Base-by-base conservation (phyloP, 2,329 filamentous ascomycete species). In the Trichothecium roseum region DNA sequence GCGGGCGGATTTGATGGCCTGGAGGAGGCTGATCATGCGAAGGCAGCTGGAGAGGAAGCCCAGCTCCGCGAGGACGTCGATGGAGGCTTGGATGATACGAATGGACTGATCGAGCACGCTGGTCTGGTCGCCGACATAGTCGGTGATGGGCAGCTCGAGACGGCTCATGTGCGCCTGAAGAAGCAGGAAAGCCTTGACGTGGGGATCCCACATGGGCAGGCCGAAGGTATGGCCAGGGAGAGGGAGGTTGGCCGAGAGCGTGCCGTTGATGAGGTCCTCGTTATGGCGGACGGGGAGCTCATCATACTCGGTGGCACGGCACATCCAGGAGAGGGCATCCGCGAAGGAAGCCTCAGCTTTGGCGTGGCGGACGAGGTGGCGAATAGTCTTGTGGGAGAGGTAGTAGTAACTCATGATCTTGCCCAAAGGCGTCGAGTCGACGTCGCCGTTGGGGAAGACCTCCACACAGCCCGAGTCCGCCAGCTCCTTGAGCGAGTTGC, bases 391-490 rank as follows among this genome's bases (percentile, higher is more conserved):
- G 63, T 98, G 91, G 1, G 88, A 93, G 32, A 91, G 78, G 54
- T 98, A 98, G 69, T 98, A 98, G 68, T 96, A 98, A 56, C 84
- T 94, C 86, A 96, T 95, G 52, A 98, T 96, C 64, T 94, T 95
- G 49, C 91, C 91, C 6, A 96, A 72, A 0, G 89, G 81, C 0
- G 91, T 96, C 1, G 89, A 68, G 47, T 94, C 84, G 18, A 98
- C 79, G 46, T 94, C 83, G 30, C 89, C 89, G 44, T 91, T 94
- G 30, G 81, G 79, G 49, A 85, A 82, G 3, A 93, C 70, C 14
- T 80, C 71, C 13, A 94, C 77, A 62, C 91, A 98, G 36, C 80
- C 81, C 2, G 88, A 96, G 42, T 83, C 72, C 1, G 81, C 81
- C 4, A 98, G 73, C 51, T 94, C 87, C 17, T 66, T 66, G 8